Conservation (phyloP, 2,329 filamentous ascomycete species). For the Colletotrichum sp. region DNA sequence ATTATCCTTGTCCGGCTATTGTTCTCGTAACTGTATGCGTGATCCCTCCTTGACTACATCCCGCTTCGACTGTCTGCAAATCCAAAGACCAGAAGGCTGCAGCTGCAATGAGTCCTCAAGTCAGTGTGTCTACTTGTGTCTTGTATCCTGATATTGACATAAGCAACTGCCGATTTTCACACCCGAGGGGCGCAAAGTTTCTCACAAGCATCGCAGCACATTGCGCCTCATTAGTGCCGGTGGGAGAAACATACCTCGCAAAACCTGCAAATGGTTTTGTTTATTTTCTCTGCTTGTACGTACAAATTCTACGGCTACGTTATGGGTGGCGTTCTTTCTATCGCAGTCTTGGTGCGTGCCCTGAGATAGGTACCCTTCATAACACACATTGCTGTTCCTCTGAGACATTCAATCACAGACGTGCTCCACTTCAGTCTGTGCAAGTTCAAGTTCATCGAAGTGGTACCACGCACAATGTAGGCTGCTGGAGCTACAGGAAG, state of each 20-base stretch:
- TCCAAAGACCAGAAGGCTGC: neutral
- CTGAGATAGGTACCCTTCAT: neutral
- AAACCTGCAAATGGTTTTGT: rapidly evolving
- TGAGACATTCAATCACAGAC: neutral
- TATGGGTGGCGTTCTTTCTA: rapidly evolving
- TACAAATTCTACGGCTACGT: neutral
- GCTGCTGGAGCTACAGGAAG: neutral
- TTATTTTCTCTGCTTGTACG: rapidly evolving
- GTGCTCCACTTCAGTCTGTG: rapidly evolving
- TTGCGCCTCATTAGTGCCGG: neutral
- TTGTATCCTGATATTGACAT: neutral
- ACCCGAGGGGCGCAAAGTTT: neutral
- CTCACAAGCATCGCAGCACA: neutral
- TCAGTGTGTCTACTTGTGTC: neutral
- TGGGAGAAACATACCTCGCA: neutral
- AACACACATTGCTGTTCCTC: neutral
- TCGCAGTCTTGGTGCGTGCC: neutral
- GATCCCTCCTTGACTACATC: neutral
- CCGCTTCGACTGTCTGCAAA: neutral
- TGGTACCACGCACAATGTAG: neutral
- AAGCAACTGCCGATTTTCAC: neutral
- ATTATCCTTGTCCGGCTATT: neutral
- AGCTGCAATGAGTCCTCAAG: neutral
- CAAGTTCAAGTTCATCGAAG: neutral
- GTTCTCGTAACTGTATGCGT: neutral